Evolutionary conservation across 75 land plant genomes (phyloP), one percentile per base, ranked within the genome.

Genomic region (Picea glauca): DNA sequence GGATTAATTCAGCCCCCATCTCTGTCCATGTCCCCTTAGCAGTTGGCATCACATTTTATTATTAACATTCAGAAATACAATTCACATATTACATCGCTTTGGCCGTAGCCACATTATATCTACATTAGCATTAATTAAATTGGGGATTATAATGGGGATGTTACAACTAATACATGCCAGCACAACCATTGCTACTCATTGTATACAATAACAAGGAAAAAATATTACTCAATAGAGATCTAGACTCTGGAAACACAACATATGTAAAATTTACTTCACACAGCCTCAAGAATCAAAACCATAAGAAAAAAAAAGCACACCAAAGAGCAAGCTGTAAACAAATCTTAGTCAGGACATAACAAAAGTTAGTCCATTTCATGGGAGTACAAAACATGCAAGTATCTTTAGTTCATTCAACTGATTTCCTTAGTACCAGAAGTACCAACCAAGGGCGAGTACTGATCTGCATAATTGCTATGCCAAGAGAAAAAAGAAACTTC

Each of bases 301-400:
- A 31, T 33, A 63, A 63, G 33, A 63, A 63, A 35, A 35, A 35
- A 2, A 35, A 35, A 11, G 35, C 66, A 33, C 43, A 67, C 5
- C 40, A 67, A 35, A 67, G 72, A 67, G 72, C 72, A 67, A 67
- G 38, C 14, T 14, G 43, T 3, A 66, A 67, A 67, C 32, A 65
- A 65, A 67, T 67, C 72, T 32, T 15, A 18, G 17, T 67, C 17
- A 21, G n/a, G n/a, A n/a, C 6, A 21, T 62, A 62, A 62, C 32
- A 33, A 1, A 67, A 6, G 17, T 67, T 32, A 13, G 1, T 35
- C 46, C 5, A 35, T 18, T 67, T 40, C 38, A 17, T 67, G 2
- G 1, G 13, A 7, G 0, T 13, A 66, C 12, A 66, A 33, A 13
- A 17, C 8, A 23, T 9, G 8, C 40, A 32, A 33, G 40, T 13